Conservation (phyloP, 2,329 filamentous ascomycete genomes). For the Lecanicillium sp. region DNA sequence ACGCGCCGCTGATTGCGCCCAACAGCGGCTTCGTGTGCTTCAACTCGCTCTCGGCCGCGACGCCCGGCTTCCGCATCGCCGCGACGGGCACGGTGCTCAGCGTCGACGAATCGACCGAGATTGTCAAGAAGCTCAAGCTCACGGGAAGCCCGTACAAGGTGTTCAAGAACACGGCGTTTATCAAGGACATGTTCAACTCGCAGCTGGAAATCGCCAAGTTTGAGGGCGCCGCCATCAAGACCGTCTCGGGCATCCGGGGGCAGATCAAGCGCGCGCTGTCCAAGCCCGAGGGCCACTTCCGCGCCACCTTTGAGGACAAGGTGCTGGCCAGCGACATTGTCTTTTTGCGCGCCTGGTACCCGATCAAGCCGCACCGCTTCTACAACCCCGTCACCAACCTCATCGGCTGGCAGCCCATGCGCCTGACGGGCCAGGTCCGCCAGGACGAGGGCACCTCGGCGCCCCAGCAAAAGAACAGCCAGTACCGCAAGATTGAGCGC, state of each 20-base stretch:
- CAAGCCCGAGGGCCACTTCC: slow-evolving; percentile 92
- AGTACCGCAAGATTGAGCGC: slow-evolving; percentile 67
- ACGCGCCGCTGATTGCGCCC: slow-evolving; percentile 87
- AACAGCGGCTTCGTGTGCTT: slow-evolving; percentile 95
- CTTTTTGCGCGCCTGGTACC: slow-evolving; percentile 94
- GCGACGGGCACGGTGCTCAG: slow-evolving; percentile 89
- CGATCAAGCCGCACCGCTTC: slow-evolving; percentile 89
- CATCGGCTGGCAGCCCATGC: slow-evolving; percentile 89
- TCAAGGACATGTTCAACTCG: slow-evolving; percentile 96
- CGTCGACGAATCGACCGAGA: slow-evolving; percentile 92
- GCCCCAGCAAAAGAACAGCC: slow-evolving; percentile 74
- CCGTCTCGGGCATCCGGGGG: slow-evolving; percentile 88
- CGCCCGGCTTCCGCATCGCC: slow-evolving; percentile 85
- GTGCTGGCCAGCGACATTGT: slow-evolving; percentile 94
- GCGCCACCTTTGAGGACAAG: slow-evolving; percentile 98
- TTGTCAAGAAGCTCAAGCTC: slow-evolving; percentile 98
- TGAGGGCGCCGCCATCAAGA: slow-evolving; percentile 91
- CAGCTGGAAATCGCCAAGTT: slow-evolving; percentile 96
- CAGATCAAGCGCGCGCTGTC: slow-evolving; percentile 94
- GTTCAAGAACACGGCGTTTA: slow-evolving; percentile 98
- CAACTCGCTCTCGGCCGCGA: slow-evolving; percentile 77
- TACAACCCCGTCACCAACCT: slow-evolving; percentile 96
- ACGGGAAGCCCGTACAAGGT: slow-evolving; percentile 93
- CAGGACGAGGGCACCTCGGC: slow-evolving; percentile 67
- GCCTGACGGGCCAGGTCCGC: slow-evolving; percentile 85